phyloP scores from a whole-genome alignment of 805 yeast species.

The Pichia insulana region DNA sequence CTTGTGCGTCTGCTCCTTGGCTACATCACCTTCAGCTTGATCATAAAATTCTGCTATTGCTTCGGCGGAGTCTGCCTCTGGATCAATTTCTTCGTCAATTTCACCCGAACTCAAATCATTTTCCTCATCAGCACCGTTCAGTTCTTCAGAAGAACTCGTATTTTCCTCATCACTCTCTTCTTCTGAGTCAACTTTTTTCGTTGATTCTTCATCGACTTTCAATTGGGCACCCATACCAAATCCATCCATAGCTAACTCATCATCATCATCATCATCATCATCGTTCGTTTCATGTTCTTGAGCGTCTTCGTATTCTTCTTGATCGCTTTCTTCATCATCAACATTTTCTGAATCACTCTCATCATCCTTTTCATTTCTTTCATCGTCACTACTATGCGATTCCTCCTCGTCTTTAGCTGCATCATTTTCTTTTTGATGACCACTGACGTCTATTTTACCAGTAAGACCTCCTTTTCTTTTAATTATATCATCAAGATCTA shows the following conservation, averaged over 20 bases:
- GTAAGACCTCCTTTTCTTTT: constrained; percentile 69
- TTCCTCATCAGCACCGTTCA: constrained; percentile 26
- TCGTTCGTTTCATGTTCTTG: constrained; percentile 25
- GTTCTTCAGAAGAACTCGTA: constrained; percentile 21
- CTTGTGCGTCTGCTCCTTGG: constrained; percentile 38
- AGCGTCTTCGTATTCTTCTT: constrained; percentile 26
- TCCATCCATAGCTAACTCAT: constrained; percentile 35
- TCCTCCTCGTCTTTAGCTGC: too few species aligned
- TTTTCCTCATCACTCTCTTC: constrained; percentile 19
- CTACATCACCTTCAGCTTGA: constrained; percentile 40
- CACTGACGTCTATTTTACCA: constrained; percentile 23
- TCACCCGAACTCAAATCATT: constrained; percentile 18
- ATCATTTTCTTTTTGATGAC: constrained; percentile 29
- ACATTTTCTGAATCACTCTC: constrained; percentile 33
- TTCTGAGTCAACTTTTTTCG: too few species aligned
- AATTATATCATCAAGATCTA: constrained; percentile 81
- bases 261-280: constrained; percentile 23
- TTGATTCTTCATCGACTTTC: constrained; percentile 14
- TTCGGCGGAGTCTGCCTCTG: constrained; percentile 69
- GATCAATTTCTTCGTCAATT: constrained; percentile 32
- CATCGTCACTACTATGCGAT: too few species aligned
- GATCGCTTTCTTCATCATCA: constrained; percentile 27
- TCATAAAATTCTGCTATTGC: constrained; percentile 77
- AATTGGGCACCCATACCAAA: constrained; percentile 31
- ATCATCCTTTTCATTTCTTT: constrained; percentile 21